Evolutionary conservation across 2,329 filamentous ascomycete species (phyloP), one percentile per base, ranked within the genome.

Genomic region (Apiospora arundinis): DNA sequence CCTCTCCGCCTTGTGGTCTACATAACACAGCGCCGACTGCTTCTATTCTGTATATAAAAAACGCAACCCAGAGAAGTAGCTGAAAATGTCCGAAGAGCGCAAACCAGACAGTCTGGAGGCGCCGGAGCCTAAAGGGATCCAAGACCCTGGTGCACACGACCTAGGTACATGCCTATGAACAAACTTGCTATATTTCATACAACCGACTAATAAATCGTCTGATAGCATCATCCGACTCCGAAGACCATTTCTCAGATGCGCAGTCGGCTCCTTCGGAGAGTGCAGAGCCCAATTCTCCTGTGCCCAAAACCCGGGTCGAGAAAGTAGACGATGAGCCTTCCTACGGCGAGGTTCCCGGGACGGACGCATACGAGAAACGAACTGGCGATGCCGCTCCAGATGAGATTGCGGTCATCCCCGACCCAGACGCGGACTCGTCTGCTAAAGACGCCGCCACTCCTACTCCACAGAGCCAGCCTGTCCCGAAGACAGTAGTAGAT

Each of bases 201-300:
- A 12, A 32, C 18, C 21, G n/a, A 9, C 71, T 46, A 67, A 49
- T 68, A 72, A 75, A 67, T 74, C 72, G 45, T 11, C 16, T 23
- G 28, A 49, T 79, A 82, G 87, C 88, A 72, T 84, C 84, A 42
- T 91, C 90, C 67, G 91, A 92, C 73, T 91, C 89, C 40, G 91
- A 92, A 65, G 91, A 92, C 75, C 91, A 92, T 81, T 92, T 91
- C 80, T 92, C 89, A 68, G 91, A 92, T 78, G 90, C 91, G 45
- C 88, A 88, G 70, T 86, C 81, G 32, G 70, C 83, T 78, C 71
- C 81, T 76, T 75, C 68, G 14, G 74, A 74, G 49, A 87, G 81
- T 78, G 83, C 82, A 11, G 81, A 80, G 7, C 77, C 80, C 52
- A 80, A 78, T 73, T 88, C 87, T 18, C 87, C 89, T 25, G 86